Conservation (phyloP, 2,329 filamentous ascomycete genomes). For the Xylaria sp. region DNA sequence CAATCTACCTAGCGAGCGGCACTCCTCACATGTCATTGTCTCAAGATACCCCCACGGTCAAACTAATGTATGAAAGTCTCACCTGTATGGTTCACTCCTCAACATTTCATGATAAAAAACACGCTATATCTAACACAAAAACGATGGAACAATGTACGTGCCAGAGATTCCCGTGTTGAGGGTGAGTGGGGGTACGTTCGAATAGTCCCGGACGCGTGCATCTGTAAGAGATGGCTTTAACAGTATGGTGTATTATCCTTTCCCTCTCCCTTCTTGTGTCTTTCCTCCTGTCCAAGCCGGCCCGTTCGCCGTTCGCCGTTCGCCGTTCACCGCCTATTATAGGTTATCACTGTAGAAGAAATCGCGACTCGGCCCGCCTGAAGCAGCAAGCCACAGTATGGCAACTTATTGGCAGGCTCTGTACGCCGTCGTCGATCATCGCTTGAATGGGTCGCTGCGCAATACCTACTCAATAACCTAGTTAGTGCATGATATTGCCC, state of each 20-base stretch:
- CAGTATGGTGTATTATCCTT: neutral
- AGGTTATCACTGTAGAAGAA: neutral
- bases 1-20: no score
- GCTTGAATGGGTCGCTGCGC: neutral
- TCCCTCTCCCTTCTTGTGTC: neutral
- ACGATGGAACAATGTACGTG: neutral
- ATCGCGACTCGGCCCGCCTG: neutral
- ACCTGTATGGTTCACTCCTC: no score
- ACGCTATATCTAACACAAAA: neutral
- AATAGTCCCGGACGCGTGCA: neutral
- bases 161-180: no score
- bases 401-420: neutral
- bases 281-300: neutral
- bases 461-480: neutral
- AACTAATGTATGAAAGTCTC: no score
- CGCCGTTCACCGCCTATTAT: neutral
- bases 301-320: no score
- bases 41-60: no score
- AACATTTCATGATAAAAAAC: no score
- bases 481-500: neutral
- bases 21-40: no score
- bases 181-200: no score
- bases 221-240: neutral
- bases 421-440: neutral
- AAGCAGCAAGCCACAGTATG: slow-evolving; percentile 1